phyloP scores from a whole-genome alignment of 169 alveolate genomes.

The Toxoplasma gondii region DNA sequence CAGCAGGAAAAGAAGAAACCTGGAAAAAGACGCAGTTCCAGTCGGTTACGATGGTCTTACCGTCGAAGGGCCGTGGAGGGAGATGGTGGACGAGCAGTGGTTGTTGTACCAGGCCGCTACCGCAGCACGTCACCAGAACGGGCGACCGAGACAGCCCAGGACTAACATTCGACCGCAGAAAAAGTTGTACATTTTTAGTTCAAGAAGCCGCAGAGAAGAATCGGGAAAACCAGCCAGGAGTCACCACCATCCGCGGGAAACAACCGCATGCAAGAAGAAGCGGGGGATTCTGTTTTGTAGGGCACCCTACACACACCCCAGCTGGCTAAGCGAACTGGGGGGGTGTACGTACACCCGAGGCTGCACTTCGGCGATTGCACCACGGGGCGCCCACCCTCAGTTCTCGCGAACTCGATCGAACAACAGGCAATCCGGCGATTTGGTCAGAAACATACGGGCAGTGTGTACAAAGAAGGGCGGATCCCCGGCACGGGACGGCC shows the following conservation, averaged over 20 bases:
- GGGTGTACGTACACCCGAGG: background rate
- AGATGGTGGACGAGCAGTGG: background rate
- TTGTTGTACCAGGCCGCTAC: background rate
- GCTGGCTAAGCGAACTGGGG: background rate
- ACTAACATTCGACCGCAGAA: background rate
- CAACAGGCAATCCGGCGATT: background rate
- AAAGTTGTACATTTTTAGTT: background rate
- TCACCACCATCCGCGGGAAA: constrained; percentile 9
- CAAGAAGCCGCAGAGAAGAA: background rate
- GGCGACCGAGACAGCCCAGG: background rate
- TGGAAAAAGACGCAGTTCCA: background rate
- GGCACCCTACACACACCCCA: background rate
- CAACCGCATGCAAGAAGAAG: background rate
- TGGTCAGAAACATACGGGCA: too few species aligned
- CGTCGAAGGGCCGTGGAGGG: background rate
- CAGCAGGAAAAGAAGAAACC: background rate
- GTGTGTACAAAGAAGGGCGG: too few species aligned
- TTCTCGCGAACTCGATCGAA: background rate
- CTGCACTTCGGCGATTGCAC: constrained; percentile 3
- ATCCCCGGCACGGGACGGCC: too few species aligned
- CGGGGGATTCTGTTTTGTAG: background rate
- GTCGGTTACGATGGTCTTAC: background rate
- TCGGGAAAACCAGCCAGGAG: background rate
- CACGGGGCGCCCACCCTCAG: background rate
- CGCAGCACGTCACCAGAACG: background rate